These are phyloP conservation scores for Tetrahymena borealis DNA, from an alignment of 73 alveolate genomes.

Conservation along the genomic window DNA sequence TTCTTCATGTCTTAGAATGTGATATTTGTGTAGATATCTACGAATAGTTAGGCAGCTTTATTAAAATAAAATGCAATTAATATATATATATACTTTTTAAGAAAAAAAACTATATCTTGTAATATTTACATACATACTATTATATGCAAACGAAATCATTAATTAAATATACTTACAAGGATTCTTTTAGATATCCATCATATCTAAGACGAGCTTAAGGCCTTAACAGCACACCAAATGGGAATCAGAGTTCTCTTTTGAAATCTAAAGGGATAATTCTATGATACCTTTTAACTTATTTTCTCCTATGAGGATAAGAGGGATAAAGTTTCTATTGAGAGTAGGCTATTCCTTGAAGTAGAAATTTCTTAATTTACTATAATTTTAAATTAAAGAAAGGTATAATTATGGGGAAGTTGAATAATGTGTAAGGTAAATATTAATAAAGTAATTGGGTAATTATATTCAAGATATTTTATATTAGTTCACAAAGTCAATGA, in stretches of 20 bases:
- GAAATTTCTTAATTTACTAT: background rate
- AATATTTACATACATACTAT: too few relatives aligned
- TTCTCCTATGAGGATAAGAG: background rate
- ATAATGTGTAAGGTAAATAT: background rate
- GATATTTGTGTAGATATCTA: background rate
- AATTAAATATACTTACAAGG: background rate
- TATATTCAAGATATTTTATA: too few relatives aligned
- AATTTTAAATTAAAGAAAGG: background rate
- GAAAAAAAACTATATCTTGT: too few relatives aligned
- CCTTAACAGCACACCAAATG: background rate
- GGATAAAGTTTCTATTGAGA: background rate
- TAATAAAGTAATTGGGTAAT: too few relatives aligned
- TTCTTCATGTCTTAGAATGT: background rate
- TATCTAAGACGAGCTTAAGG: background rate
- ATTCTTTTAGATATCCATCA: background rate
- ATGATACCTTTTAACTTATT: background rate
- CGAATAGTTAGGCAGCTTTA: background rate
- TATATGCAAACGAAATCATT: too few relatives aligned
- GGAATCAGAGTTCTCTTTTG: background rate
- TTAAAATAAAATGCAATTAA: background rate
- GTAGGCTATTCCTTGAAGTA: background rate
- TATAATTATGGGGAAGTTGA: background rate
- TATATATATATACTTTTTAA: too few relatives aligned
- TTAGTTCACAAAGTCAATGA: too few relatives aligned
- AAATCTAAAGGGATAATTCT: background rate